Percentiles rank a stretch among this genome's conserved stretches.
phyloP scores from a whole-genome alignment of 192 early-diverging fungal species.

The Funneliformis mosseae region DNA sequence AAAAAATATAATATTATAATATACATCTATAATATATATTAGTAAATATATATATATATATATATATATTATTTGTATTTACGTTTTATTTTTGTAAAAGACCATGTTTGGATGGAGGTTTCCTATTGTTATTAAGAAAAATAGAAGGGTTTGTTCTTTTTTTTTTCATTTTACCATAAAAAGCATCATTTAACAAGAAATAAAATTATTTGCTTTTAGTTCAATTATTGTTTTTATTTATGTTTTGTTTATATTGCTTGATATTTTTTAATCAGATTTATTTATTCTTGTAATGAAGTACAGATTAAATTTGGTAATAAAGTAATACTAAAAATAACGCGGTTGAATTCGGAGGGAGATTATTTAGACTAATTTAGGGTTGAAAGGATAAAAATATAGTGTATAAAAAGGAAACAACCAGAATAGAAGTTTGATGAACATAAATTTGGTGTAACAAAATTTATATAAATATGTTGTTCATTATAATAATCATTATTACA shows the following conservation, averaged over 20 bases:
- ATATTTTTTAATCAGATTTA: no score
- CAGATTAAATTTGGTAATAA: no score
- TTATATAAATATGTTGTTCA: neutral
- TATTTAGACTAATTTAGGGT: neutral
- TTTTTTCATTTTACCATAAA: neutral
- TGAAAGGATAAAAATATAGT: neutral
- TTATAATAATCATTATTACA: no score
- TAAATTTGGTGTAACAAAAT: neutral
- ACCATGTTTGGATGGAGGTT: no score
- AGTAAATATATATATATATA: no score
- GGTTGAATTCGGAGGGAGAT: no score
- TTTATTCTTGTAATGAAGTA: no score
- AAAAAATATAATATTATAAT: neutral
- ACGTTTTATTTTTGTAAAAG: neutral
- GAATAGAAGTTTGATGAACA: no score
- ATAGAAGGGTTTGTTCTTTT: neutral
- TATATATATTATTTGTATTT: neutral
- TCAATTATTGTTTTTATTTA: neutral
- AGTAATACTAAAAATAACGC: neutral
- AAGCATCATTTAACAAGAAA: neutral
- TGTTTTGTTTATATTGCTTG: neutral
- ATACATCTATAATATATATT: neutral
- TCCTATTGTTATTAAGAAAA: neutral
- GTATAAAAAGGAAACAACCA: neutral
- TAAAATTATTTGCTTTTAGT: neutral